Evolutionary conservation across 306 rosid species (phyloP), one percentile per base, ranked within the genome.

Genomic region (Cercis canadensis): DNA sequence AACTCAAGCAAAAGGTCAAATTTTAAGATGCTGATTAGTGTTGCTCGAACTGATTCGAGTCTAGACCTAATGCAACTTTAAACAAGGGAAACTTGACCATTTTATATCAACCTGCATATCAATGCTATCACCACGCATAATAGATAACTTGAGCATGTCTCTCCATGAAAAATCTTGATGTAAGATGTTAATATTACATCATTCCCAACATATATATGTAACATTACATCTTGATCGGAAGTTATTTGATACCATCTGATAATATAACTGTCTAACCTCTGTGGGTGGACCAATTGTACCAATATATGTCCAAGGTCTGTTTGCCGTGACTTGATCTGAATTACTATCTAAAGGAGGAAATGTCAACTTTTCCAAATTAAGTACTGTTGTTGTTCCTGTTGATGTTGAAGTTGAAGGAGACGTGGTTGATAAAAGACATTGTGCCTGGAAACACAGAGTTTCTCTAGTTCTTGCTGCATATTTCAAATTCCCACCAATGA

Each of bases 381-480:
- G 87, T 37, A 84, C 73, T 17, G 85, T 57, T 32, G 82, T 44
- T 41, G 89, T 56, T 77, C 75, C 85, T 4, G 65, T 57, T 43
- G 87, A 74, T 59, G 80, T 65, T 37, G 86, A 75, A 45, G 89
- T 75, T 57, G 91, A 79, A 33, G 84, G 73, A 6, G 94, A 61
- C 1, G 93, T 9, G 6, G 91, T 46, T n/a, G 93, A 88, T 65
- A 88, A 55, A 54, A 83, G 32, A 70, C 90, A 88, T 49, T 87
- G 90, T 46, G 91, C 78, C n/a, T 80, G 78, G 54, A 77, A 82
- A 75, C 77, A 70, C 61, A 74, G 60, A 63, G 78, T 77, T 29
- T 80, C 84, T 80, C 92, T 83, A 63, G 70, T 31, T 75, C 78
- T 93, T 45, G 85, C 90, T 90, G 96, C 92, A 84, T 43, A 58